Conservation (phyloP, 441 rosid species). For the Macaranga tanarius region DNA sequence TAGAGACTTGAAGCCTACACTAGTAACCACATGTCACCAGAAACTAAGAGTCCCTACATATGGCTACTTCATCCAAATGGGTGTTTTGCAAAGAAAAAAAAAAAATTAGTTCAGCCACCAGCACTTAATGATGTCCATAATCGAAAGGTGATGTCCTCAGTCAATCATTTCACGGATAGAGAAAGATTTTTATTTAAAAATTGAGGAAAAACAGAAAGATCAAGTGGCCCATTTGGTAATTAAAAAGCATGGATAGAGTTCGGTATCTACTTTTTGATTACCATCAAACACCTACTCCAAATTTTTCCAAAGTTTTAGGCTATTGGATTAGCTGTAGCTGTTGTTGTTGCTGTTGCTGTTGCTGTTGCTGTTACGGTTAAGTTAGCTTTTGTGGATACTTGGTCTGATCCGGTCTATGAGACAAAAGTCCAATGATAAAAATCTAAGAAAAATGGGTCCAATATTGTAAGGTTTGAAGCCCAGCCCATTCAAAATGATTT, state of each 20-base stretch:
- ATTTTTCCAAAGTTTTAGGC: too few relatives aligned
- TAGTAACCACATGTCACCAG: constrained; percentile 10
- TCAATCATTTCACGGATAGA: background rate
- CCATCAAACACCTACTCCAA: background rate
- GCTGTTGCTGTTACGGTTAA: too few relatives aligned
- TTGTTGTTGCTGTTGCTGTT: too few relatives aligned
- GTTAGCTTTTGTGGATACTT: too few relatives aligned
- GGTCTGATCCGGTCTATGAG: too few relatives aligned
- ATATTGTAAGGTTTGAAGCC: too few relatives aligned
- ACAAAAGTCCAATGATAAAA: too few relatives aligned
- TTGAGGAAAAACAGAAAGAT: too few relatives aligned
- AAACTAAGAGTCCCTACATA: background rate
- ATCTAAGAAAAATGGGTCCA: too few relatives aligned
- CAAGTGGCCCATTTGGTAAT: background rate
- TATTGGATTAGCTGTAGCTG: too few relatives aligned
- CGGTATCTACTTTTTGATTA: background rate
- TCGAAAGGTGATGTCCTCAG: background rate
- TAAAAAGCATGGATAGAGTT: background rate
- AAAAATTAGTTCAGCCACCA: constrained; percentile 5
- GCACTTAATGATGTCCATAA: background rate
- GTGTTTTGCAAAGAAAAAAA: background rate
- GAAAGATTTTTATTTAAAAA: too few relatives aligned
- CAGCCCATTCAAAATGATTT: too few relatives aligned
- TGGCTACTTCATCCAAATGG: background rate
- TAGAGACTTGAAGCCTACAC: background rate